These are phyloP conservation scores for Hypoxylon fuscum DNA, from an alignment of 495 filamentous ascomycete genomes.

Conservation along the genomic window DNA sequence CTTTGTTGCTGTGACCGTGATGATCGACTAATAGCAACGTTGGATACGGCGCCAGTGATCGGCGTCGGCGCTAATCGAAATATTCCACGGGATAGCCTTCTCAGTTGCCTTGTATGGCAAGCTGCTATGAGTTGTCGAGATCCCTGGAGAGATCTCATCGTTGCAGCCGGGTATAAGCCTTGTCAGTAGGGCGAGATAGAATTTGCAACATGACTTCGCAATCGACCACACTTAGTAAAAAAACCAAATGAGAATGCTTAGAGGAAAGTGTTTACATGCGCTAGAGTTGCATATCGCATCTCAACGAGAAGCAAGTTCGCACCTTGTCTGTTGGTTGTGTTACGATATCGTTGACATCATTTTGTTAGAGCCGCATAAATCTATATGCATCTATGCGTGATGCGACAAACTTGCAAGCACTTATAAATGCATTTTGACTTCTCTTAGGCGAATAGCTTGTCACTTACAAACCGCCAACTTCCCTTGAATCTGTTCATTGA, in stretches of 20 bases:
- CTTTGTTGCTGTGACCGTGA: slow-evolving; percentile 17
- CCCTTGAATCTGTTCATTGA: no score
- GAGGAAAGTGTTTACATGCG: not conserved
- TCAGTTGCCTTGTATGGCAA: slow-evolving; percentile 21
- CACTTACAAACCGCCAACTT: no score
- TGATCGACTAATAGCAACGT: slow-evolving; percentile 18
- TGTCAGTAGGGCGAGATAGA: slow-evolving; percentile 10
- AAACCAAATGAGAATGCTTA: not conserved
- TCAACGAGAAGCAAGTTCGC: slow-evolving; percentile 4
- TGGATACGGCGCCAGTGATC: slow-evolving; percentile 16
- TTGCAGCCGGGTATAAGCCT: slow-evolving; percentile 24
- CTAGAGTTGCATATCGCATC: slow-evolving; percentile 5
- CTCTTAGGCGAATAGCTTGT: no score
- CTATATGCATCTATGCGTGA: no score
- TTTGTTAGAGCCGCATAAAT: no score
- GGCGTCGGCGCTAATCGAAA: slow-evolving; percentile 23
- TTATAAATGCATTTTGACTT: no score
- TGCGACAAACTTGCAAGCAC: no score
- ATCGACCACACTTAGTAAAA: not conserved
- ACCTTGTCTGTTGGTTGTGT: slow-evolving; percentile 21
- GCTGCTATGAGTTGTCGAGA: slow-evolving; percentile 30
- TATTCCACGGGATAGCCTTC: slow-evolving; percentile 19
- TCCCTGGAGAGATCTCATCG: slow-evolving; percentile 31
- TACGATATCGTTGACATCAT: slow-evolving; percentile 42
- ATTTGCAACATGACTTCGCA: slow-evolving; percentile 37